Percentiles rank a stretch among this genome's conserved stretches.
phyloP scores from a whole-genome alignment of 345 rosid genomes.

The Brassica carinata region DNA sequence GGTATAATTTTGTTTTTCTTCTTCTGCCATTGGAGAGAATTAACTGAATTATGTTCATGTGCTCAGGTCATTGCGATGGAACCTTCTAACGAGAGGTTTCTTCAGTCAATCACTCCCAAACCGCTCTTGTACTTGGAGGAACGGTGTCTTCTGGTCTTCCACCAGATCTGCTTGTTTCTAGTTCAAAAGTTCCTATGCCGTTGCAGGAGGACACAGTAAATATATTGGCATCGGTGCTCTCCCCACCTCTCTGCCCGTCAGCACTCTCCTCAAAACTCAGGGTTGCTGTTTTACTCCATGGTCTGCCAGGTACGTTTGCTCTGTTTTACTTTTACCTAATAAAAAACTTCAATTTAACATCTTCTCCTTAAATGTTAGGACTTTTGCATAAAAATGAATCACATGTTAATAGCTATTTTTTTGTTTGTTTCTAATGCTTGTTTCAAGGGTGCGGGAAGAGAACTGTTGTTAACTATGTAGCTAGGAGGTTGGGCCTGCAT shows the following conservation, averaged over 20 bases:
- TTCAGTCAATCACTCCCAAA: slow-evolving; percentile 69
- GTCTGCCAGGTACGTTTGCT: slow-evolving; percentile 56
- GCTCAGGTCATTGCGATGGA: slow-evolving; percentile 87
- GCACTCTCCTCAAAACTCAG: slow-evolving; percentile 80
- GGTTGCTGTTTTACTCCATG: slow-evolving; percentile 82
- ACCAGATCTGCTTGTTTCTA: slow-evolving; percentile 62
- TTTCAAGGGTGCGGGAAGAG: slow-evolving; percentile 87
- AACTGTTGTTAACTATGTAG: slow-evolving; percentile 80
- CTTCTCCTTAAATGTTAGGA: too few relatives aligned
- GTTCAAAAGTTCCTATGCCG: slow-evolving; percentile 54
- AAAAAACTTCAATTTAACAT: too few relatives aligned
- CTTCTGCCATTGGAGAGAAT: slow-evolving; percentile 1
- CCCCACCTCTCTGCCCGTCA: slow-evolving; percentile 83
- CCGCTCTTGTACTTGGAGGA: slow-evolving; percentile 96
- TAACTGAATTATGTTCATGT: slow-evolving; percentile 39
- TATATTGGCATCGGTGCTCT: slow-evolving; percentile 73
- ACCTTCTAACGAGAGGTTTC: slow-evolving; percentile 77
- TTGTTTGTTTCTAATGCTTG: slow-evolving; percentile 1
- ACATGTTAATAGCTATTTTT: not conserved
- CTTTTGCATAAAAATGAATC: slow-evolving; percentile 11
- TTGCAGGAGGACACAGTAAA: slow-evolving; percentile 68
- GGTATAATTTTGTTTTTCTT: slow-evolving; percentile 46
- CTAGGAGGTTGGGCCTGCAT: slow-evolving; percentile 77
- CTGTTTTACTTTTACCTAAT: too few relatives aligned
- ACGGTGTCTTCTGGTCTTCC: slow-evolving; percentile 76